Evolutionary conservation across 352 stramenopile genomes (phyloP), one percentile per base, ranked within the genome.

Genomic region (Phytophthora colocasiae): DNA sequence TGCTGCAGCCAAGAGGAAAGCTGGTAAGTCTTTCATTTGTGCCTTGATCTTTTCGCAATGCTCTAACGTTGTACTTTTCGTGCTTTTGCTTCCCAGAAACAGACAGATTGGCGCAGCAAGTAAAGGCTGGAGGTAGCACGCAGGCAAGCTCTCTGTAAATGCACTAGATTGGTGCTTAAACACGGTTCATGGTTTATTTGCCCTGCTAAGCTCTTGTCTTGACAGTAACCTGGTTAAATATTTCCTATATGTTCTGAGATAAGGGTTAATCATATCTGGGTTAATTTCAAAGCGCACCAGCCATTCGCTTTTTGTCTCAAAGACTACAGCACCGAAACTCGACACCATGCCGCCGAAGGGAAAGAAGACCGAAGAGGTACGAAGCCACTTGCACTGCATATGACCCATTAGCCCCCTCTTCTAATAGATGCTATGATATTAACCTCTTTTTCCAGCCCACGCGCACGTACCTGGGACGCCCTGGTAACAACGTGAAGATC

Each of bases 401-500:
- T n/a, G 31, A 36, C 27, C 47, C 22, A 39, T 39, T 65, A n/a
- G 12, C n/a, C 6, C 3, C 40, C 17, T n/a, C 5, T 17, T 46
- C 40, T 26, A 29, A 46, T 22, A 44, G 38, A 6, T 3, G 9
- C 4, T 36, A 14, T 22, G 38, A 43, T 22, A n/a, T 32, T 3
- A 26, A 2, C 14, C 15, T 31, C 11, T 24, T 9, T 19, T 17
- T 41, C 1, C 36, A 89, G 77, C 59, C 75, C 26, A 78, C 79
- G 51, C 78, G 77, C 51, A 81, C 88, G 67, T 96, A 96, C 77
- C 80, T 96, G 53, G 88, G 88, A 41, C 88, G 88, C 17, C 88
- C 88, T 11, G 78, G 79, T 44, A 96, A 96, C 84, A 99, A 99
- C 66, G 91, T 99, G 48, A 98, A 99, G 83, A 99, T 98, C 60